Evolutionary conservation across 2,329 filamentous ascomycete species (phyloP).

Genomic region (Aspergillus tamarii): DNA sequence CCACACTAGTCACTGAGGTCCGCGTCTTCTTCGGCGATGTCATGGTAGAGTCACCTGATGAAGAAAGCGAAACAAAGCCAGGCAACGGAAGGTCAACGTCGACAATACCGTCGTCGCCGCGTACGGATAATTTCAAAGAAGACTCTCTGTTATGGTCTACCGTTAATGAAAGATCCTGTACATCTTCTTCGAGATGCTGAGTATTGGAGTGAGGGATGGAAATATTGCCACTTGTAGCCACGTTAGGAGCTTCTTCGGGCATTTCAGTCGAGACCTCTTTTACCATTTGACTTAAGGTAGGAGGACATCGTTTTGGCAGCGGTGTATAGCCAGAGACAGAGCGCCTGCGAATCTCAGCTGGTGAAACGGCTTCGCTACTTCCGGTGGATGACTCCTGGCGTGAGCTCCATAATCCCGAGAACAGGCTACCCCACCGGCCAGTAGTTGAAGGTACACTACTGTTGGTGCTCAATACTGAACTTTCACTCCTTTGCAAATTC

Average conservation of each 20-base stretch:
- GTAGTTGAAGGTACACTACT: constrained; percentile 50
- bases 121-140: constrained; percentile 58
- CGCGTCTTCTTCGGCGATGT: constrained; percentile 47
- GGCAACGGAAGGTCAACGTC: constrained; percentile 62
- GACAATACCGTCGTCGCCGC: constrained; percentile 62
- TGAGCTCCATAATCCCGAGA: constrained; percentile 59
- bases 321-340: constrained; percentile 33
- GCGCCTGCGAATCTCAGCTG: constrained; percentile 30
- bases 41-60: constrained; percentile 48
- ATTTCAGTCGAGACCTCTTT: constrained; percentile 31
- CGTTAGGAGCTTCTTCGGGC: constrained; percentile 23
- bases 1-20: constrained; percentile 56
- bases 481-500: constrained; percentile 57
- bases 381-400: constrained; percentile 53
- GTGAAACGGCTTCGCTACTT: constrained; percentile 28
- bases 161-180: constrained; percentile 33
- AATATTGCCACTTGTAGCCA: constrained; percentile 37
- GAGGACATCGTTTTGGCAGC: constrained; percentile 28
- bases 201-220: constrained; percentile 35
- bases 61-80: constrained; percentile 53
- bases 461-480: constrained; percentile 48
- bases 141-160: constrained; percentile 44
- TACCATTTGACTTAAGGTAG: constrained; percentile 40
- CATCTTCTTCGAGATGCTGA: constrained; percentile 24
- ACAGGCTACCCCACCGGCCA: constrained; percentile 60